Conservation (phyloP, 441 rosid species). For the Metrosideros polymorpha region DNA sequence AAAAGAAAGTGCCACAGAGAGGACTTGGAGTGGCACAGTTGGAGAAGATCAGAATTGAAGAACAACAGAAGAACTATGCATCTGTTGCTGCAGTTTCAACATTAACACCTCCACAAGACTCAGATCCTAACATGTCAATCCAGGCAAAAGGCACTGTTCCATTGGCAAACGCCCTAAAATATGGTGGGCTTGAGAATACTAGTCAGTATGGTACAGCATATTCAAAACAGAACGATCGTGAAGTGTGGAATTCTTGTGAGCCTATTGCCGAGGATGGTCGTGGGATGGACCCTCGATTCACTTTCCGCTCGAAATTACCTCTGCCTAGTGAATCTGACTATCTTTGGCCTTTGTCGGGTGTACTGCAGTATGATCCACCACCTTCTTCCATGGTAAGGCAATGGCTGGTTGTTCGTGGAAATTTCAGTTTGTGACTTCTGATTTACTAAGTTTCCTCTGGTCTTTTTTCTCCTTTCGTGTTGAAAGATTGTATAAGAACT, state of each 20-base stretch:
- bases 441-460: not conserved
- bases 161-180: not conserved
- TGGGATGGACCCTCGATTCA: constrained; percentile 19
- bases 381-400: not conserved
- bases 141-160: constrained; percentile 4
- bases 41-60: constrained; percentile 46
- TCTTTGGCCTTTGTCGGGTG: constrained; percentile 23
- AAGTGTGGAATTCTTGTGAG: constrained; percentile 19
- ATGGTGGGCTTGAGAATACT: constrained; percentile 4
- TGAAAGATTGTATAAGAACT: not conserved
- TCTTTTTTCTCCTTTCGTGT: not conserved
- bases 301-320: constrained; percentile 10
- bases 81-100: not conserved
- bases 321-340: constrained; percentile 23
- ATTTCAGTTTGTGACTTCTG: not conserved
- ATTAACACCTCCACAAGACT: constrained; percentile 7
- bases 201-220: not conserved
- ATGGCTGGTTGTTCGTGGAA: not conserved
- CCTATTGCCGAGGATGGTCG: constrained; percentile 14
- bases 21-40: constrained; percentile 61
- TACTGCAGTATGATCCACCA: not conserved
- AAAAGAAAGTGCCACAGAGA: constrained; percentile 41
- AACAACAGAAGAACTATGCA: constrained; percentile 31
- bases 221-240: not conserved
- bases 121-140: constrained; percentile 12